Evolutionary conservation across 768 basidiomycete genomes (phyloP), one percentile per base, ranked within the genome.

Genomic region (Psilocybe cyanescens): DNA sequence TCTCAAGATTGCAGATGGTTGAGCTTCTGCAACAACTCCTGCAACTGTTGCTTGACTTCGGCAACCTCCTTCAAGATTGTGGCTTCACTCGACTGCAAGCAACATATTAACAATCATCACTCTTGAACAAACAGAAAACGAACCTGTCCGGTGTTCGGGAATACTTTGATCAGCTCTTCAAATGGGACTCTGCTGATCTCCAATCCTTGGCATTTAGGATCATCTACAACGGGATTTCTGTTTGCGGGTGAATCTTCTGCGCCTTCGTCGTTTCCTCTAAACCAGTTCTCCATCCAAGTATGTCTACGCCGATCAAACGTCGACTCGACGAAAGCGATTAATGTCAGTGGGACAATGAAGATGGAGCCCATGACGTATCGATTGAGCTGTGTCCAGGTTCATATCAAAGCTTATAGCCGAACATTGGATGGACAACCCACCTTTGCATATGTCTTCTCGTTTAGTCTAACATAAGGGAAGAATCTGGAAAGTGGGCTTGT

Each of bases 321-420:
- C 1, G 91, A 82, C 76, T 97, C 96, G 67, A 80, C 90, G 35
- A 95, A 68, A 0, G 94, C 91, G 63, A 97, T 91, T 14, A 81
- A 54, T 3, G 81, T 76, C 31, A 97, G 78, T 3, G 95, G 94
- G 56, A 95, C 61, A 75, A 89, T 90, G 79, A 98, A 97, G n/a
- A 97, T 61, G 46, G 81, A 65, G 24, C 77, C 75, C 95, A 98
- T 97, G 57, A 93, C 81, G 66, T 79, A 70, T 56, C 88, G 86
- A 75, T 97, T 97, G 63, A 95, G 74, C 88, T 91, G 55, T 11
- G 58, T 41, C 6, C 41, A 14, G 19, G 31, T 69, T 35, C 66
- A 46, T 47, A 29, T 59, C 6, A 24, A 24, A 28, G 24, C 37
- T 11, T 55, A 5, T 35, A 51, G 12, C 8, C 2, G 14, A 41